Base-by-base conservation (phyloP, 257 asterid species). In the Primulina eburnea region DNA sequence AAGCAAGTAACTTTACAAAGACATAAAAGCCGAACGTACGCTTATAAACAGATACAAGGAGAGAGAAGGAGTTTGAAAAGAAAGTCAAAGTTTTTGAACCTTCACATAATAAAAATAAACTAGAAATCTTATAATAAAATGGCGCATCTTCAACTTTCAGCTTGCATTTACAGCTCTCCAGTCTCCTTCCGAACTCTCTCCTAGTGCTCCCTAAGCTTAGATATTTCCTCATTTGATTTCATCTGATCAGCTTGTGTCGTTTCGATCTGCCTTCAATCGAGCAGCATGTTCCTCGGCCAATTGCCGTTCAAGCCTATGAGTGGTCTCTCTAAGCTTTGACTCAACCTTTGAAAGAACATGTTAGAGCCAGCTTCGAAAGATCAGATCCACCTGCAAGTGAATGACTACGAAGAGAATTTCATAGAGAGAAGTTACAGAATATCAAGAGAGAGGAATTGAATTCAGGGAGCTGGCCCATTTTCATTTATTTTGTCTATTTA, bases 251-350 rank as follows among this genome's bases (percentile, higher is more conserved):
- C 86, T 61, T 67, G 73, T 7, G 82, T 85, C n/a, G 21, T 62
- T 3, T 52, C 77, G 61, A n/a, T 85, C 82, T 37, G 88, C 90
- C 60, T 72, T 69, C 38, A 75, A 53, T 7, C 90, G 81, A 60
- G 90, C 89, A 52, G 73, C 81, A 35, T 76, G 86, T 74, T 85
- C 93, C 72, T 83, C 80, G 0, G 85, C 87, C 74, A 83, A 60
- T 73, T 85, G 86, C 58, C n/a, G 72, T 73, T 83, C 86, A 65
- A 83, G 86, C 68, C 79, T 76, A 14, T 66, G 72, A 40, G 82
- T 83, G 7, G 84, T 72, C 81, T 83, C 88, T 71, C 65, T 83
- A 3, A 83, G 82, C 82, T 79, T 83, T 8, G 77, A 65, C 80
- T 83, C 88, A 18, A 83, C 86, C 88, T 83, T 58, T 43, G 67